Conservation (phyloP, 306 rosid genomes). For the Malus orientalis region DNA sequence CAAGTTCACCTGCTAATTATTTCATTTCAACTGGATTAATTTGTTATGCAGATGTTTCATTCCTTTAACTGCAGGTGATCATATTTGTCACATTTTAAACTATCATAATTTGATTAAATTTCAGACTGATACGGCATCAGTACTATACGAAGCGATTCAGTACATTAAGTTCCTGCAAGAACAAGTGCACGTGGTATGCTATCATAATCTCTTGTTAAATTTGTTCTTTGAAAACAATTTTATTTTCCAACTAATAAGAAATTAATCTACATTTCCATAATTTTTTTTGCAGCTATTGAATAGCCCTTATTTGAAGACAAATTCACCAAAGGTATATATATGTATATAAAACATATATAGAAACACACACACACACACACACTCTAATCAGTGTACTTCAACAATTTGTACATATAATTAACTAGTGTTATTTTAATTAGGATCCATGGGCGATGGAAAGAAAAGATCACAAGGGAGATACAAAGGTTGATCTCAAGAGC, state of each 20-base stretch:
- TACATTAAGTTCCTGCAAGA: constrained; percentile 85
- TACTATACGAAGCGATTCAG: constrained; percentile 79
- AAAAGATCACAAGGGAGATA: constrained; percentile 43
- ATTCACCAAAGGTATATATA: constrained; percentile 48
- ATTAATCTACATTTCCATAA: background rate
- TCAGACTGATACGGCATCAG: constrained; percentile 98
- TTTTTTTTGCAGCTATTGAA: constrained; percentile 52
- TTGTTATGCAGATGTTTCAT: background rate
- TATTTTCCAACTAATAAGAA: background rate
- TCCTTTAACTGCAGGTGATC: background rate
- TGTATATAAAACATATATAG: background rate
- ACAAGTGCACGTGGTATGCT: constrained; percentile 62
- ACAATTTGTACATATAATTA: background rate
- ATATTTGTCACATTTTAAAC: background rate
- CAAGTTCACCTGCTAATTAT: constrained; percentile 9
- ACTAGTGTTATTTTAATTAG: constrained; percentile 13
- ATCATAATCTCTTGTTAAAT: background rate
- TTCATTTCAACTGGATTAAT: background rate
- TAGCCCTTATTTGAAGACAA: constrained; percentile 73
- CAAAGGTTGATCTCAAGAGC: constrained; percentile 51
- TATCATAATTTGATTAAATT: constrained; percentile 1
- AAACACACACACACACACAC: background rate
- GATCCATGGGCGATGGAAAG: constrained; percentile 72
- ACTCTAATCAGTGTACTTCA: too few species aligned
- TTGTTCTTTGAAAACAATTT: background rate